Conservation (phyloP, 202 grass and related monocot genomes). For the Digitaria exilis region DNA sequence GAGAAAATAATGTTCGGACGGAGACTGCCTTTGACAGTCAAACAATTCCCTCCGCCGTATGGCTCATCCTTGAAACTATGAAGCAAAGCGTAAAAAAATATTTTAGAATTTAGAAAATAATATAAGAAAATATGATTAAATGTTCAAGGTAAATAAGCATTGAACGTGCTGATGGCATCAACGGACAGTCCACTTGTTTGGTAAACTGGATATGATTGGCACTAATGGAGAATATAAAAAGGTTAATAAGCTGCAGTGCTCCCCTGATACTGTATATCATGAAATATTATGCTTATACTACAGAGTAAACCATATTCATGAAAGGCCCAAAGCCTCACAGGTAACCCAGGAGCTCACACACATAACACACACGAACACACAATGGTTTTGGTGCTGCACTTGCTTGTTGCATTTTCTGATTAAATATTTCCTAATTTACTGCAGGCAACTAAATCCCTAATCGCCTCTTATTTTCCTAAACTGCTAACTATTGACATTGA, state of each 20-base stretch:
- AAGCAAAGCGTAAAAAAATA: not conserved
- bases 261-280: too few relatives aligned
- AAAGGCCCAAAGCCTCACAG: too few relatives aligned
- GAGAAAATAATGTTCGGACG: constrained; percentile 52
- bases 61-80: constrained; percentile 68
- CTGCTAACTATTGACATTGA: too few relatives aligned
- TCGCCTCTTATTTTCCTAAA: too few relatives aligned
- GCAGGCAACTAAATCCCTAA: too few relatives aligned
- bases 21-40: constrained; percentile 72
- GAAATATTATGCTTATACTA: not conserved
- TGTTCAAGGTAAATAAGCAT: constrained; percentile 23
- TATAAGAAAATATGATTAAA: constrained; percentile 22
- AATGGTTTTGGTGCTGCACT: too few relatives aligned
- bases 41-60: constrained; percentile 66
- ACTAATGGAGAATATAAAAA: not conserved
- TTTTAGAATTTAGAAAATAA: constrained; percentile 35
- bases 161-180: not conserved
- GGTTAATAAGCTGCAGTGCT: not conserved
- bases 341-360: too few relatives aligned
- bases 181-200: not conserved
- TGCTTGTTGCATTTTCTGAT: too few relatives aligned
- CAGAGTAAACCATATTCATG: not conserved
- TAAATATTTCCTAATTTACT: too few relatives aligned
- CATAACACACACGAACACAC: too few relatives aligned
- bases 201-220: constrained; percentile 3